Percentiles rank a stretch among this genome's conserved stretches.
phyloP scores from a whole-genome alignment of 225 moss, liverwort and hornwort species.

The Polytrichum commune region DNA sequence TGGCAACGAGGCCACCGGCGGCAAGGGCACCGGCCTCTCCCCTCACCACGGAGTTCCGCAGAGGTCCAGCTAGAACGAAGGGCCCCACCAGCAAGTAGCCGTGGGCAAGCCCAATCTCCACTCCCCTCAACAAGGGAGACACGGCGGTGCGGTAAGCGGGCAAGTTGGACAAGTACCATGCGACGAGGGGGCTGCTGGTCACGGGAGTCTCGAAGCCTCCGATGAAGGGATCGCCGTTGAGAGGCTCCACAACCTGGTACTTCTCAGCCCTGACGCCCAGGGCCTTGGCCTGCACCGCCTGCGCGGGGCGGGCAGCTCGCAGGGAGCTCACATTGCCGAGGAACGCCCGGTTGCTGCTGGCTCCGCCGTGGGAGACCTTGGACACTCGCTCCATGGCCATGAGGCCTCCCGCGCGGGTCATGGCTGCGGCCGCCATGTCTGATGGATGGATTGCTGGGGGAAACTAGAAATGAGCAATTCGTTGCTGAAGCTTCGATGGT shows the following conservation, averaged over 20 bases:
- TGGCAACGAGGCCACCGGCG: constrained; percentile 82
- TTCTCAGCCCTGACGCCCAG: constrained; percentile 44
- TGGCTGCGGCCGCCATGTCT: constrained; percentile 52
- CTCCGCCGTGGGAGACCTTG: constrained; percentile 19
- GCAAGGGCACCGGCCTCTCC: constrained; percentile 69
- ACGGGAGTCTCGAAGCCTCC: constrained; percentile 91
- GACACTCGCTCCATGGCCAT: constrained; percentile 50
- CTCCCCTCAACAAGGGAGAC: constrained; percentile 75
- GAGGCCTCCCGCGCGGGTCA: constrained; percentile 57
- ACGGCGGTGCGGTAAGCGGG: constrained; percentile 95
- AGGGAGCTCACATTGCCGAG: constrained; percentile 43
- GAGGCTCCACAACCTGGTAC: constrained; percentile 90
- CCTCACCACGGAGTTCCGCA: constrained; percentile 66
- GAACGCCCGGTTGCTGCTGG: constrained; percentile 28
- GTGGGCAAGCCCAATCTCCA: constrained; percentile 92
- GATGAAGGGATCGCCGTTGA: constrained; percentile 94
- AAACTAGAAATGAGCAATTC: no score
- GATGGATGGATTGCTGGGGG: no score
- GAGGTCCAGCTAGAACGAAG: constrained; percentile 76
- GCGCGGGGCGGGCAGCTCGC: constrained; percentile 13
- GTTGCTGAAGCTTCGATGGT: no score
- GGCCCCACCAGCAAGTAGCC: constrained; percentile 89
- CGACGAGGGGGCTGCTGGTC: constrained; percentile 82
- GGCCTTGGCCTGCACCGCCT: constrained; percentile 21
- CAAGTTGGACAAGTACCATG: constrained; percentile 93